Percentiles rank a stretch among this genome's conserved stretches.
Conservation (phyloP, 768 basidiomycete species). For the Boletus barrowsii region DNA sequence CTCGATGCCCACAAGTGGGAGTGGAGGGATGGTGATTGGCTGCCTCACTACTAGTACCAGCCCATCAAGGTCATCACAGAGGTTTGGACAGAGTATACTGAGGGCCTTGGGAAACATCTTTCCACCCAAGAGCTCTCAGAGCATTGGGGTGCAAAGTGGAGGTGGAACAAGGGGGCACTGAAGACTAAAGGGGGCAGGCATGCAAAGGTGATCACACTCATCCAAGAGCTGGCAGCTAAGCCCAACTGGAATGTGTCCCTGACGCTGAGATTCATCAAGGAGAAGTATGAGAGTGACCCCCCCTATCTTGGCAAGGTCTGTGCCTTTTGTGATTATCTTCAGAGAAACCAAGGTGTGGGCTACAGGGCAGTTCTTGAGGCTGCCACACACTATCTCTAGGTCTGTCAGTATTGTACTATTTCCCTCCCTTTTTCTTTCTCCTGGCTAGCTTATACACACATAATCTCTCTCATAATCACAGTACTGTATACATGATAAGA, state of each 20-base stretch:
- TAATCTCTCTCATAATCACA: no score
- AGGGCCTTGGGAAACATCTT: conserved; percentile 29
- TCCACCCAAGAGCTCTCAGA: conserved; percentile 7
- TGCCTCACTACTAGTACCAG: no score
- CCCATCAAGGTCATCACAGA: conserved; percentile 14
- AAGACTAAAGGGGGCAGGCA: background rate
- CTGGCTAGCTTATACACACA: no score
- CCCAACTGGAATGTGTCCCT: conserved; percentile 3
- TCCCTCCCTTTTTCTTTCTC: no score
- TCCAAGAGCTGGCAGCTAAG: background rate
- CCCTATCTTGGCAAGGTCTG: background rate
- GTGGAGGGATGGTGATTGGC: conserved; percentile 20
- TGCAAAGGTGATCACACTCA: background rate
- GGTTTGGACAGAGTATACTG: conserved; percentile 29
- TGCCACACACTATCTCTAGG: no score
- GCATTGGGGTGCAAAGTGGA: background rate
- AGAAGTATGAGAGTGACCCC: background rate
- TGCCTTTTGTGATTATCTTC: conserved; percentile 1
- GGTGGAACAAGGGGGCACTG: background rate
- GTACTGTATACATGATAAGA: no score
- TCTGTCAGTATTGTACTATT: no score
- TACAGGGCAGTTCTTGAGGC: no score
- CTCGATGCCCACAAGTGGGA: conserved; percentile 30
- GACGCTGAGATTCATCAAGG: background rate
- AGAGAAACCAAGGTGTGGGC: background rate